phyloP scores from a whole-genome alignment of 345 rosid species.

The Eucalyptus caleyi region DNA sequence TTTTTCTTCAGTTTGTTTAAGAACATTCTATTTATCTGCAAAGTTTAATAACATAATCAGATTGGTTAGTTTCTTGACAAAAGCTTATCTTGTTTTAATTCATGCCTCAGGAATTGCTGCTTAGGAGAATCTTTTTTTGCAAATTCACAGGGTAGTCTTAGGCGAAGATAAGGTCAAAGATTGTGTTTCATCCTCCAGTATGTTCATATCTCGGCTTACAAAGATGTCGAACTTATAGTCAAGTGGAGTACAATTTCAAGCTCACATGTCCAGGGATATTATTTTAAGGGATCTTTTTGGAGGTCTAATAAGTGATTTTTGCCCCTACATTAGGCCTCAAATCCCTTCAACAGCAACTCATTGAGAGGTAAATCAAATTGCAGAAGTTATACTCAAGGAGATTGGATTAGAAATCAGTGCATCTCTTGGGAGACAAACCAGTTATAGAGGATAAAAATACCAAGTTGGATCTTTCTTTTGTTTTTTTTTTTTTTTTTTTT shows the following conservation, averaged over 20 bases:
- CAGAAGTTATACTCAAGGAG: conserved; percentile 36
- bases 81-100: background rate
- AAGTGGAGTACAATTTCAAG: conserved; percentile 22
- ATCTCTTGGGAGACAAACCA: conserved; percentile 12
- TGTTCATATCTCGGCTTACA: conserved; percentile 10
- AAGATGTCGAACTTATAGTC: conserved; percentile 21
- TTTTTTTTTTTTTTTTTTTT: background rate
- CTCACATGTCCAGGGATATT: conserved; percentile 20
- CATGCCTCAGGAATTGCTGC: conserved; percentile 58
- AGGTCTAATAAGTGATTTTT: conserved; percentile 31
- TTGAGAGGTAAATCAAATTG: conserved; percentile 55
- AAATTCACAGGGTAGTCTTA: conserved; percentile 25
- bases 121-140: conserved; percentile 34
- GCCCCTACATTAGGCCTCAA: conserved; percentile 9
- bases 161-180: conserved; percentile 24
- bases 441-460: conserved; percentile 6
- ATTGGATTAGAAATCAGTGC: conserved; percentile 17
- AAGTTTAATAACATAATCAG: background rate
- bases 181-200: conserved; percentile 12
- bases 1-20: background rate
- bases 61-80: background rate
- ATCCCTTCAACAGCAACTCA: conserved; percentile 35
- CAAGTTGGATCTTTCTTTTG: background rate
- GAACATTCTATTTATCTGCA: background rate
- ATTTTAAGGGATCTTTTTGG: conserved; percentile 26